Percentiles rank a stretch among this genome's conserved stretches.
Conservation (phyloP, 2,329 filamentous ascomycete genomes). For the Chrysoporthe puriensis region DNA sequence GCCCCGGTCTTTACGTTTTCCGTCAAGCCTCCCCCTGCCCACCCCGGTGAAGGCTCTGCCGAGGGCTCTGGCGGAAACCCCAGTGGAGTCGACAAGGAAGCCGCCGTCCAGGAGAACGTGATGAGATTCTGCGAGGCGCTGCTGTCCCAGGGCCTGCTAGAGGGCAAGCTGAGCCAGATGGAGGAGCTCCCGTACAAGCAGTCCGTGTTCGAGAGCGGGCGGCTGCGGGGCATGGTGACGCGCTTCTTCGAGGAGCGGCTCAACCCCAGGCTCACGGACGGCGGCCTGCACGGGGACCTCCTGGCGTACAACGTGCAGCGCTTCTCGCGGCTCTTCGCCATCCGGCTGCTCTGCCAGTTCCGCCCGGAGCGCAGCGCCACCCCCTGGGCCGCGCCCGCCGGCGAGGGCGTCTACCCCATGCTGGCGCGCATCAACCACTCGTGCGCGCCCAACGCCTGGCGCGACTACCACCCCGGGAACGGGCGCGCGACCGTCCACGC, state of each 20-base stretch:
- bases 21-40: too few relatives aligned
- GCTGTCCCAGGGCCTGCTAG: neutral
- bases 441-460: conserved; percentile 31
- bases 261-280: neutral
- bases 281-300: neutral
- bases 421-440: conserved; percentile 30
- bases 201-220: neutral
- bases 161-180: neutral
- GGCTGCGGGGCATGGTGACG: neutral
- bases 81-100: neutral
- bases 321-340: conserved; percentile 11
- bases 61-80: neutral
- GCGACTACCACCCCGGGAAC: conserved; percentile 27
- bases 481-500: conserved; percentile 29
- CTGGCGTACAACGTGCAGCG: neutral
- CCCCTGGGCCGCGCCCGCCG: too few relatives aligned
- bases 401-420: conserved; percentile 14
- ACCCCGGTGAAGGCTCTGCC: neutral
- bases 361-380: neutral
- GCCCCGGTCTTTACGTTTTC: conserved; percentile 22
- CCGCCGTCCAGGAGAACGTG: neutral
- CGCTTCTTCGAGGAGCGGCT: neutral
- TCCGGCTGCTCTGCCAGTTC: conserved; percentile 3
- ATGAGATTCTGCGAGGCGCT: neutral
- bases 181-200: neutral